A percentile compares a stretch with the other conserved stretches of the same genome.
Conservation (phyloP, 108 stramenopile species). For the Seminavis robusta region DNA sequence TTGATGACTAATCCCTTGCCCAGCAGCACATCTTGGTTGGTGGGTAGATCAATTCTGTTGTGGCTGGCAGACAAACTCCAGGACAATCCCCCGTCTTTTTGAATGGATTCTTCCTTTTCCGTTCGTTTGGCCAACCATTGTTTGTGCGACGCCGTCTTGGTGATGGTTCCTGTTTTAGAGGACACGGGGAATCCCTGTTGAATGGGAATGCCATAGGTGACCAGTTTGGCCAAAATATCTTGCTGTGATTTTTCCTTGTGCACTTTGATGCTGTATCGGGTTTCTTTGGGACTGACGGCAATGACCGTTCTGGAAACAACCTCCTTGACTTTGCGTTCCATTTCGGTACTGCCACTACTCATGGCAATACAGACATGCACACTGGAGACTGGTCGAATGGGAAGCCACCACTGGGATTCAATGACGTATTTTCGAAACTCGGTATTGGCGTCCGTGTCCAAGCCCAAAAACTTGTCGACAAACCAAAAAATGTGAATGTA, state of each 20-base stretch:
- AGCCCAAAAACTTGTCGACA: not conserved
- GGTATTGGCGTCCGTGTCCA: not conserved
- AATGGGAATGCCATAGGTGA: conserved; percentile 27
- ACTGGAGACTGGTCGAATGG: conserved; percentile 7
- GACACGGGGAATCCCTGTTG: conserved; percentile 12
- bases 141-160: conserved; percentile 10
- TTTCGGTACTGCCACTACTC: too few species aligned
- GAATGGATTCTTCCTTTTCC: not conserved
- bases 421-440: conserved; percentile 7
- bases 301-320: not conserved
- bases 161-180: too few species aligned
- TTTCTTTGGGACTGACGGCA: conserved; percentile 2
- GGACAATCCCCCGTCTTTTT: not conserved
- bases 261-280: conserved; percentile 3
- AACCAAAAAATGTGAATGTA: conserved; percentile 8
- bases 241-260: conserved; percentile 2
- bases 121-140: conserved; percentile 12
- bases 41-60: conserved; percentile 4
- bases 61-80: too few species aligned
- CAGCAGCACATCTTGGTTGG: conserved; percentile 6
- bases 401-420: conserved; percentile 2
- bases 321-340: not conserved
- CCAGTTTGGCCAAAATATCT: conserved; percentile 13
- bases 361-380: conserved; percentile 8
- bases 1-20: conserved; percentile 6